phyloP scores from a whole-genome alignment of 2,329 filamentous ascomycete species.

The Emergomyces orientalis region DNA sequence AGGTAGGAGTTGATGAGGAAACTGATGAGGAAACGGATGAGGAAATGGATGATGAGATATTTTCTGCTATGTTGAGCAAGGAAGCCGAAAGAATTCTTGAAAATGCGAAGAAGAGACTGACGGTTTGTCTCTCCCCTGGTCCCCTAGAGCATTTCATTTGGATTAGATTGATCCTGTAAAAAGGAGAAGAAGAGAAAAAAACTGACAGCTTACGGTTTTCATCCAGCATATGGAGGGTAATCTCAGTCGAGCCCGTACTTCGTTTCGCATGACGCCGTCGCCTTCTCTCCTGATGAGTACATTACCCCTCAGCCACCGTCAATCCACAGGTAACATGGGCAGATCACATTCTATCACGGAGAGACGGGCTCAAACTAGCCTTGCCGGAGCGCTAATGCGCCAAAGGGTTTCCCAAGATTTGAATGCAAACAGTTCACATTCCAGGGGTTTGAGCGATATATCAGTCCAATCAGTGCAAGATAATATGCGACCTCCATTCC shows the following conservation, averaged over 20 bases:
- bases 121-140: constrained; percentile 48
- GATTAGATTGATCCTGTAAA: background rate
- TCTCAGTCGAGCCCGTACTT: constrained; percentile 64
- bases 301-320: constrained; percentile 27
- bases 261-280: constrained; percentile 48
- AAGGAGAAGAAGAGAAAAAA: background rate
- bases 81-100: constrained; percentile 84
- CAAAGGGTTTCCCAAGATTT: constrained; percentile 29
- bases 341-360: constrained; percentile 34
- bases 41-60: constrained; percentile 55
- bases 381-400: constrained; percentile 27
- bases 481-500: constrained; percentile 35
- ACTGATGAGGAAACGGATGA: constrained; percentile 48
- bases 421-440: constrained; percentile 41
- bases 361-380: constrained; percentile 20
- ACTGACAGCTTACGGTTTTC: constrained; percentile 1
- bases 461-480: constrained; percentile 40
- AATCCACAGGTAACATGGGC: constrained; percentile 35
- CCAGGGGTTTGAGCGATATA: constrained; percentile 54
- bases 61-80: constrained; percentile 66
- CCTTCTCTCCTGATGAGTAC: constrained; percentile 35
- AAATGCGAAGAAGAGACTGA: constrained; percentile 82
- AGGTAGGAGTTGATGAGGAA: constrained; percentile 43
- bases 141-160: background rate
- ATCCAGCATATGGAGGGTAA: constrained; percentile 86